Evolutionary conservation across 176 grass and related monocot species (phyloP).

Genomic region (Carex pumila): DNA sequence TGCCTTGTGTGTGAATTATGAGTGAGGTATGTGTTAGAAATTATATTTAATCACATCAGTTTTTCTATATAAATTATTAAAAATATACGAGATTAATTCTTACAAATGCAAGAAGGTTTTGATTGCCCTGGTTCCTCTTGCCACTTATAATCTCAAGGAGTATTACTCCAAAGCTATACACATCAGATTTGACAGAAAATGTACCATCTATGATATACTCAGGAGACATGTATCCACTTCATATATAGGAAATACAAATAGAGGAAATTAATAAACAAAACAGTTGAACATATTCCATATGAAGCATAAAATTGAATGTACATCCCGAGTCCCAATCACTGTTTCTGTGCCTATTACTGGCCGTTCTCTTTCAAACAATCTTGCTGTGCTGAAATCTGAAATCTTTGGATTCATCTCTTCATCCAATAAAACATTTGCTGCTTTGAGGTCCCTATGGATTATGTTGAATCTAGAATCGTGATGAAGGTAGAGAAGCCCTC

Average conservation of each 20-base stretch:
- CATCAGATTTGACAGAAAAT: slow-evolving; percentile 53
- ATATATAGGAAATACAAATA: not conserved
- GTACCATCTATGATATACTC: slow-evolving; percentile 18
- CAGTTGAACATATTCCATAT: not conserved
- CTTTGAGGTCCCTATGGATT: slow-evolving; percentile 57
- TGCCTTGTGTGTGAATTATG: not conserved
- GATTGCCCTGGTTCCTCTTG: slow-evolving; percentile 20
- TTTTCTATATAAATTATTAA: not conserved
- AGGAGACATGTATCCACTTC: slow-evolving; percentile 22
- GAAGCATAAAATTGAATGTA: not conserved
- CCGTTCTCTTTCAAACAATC: slow-evolving; percentile 13
- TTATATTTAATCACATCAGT: not conserved
- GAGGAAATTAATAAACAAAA: not conserved
- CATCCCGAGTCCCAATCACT: slow-evolving; percentile 42
- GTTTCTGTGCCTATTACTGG: slow-evolving; percentile 23
- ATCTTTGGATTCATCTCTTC: slow-evolving; percentile 58
- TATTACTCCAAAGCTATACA: slow-evolving; percentile 54
- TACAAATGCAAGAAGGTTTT: slow-evolving; percentile 49
- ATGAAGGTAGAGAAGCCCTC: slow-evolving; percentile 27
- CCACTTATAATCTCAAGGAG: slow-evolving; percentile 40
- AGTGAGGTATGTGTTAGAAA: not conserved
- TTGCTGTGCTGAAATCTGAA: slow-evolving; percentile 62
- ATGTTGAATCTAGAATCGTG: slow-evolving; percentile 53
- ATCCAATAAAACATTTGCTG: slow-evolving; percentile 50
- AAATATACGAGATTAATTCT: slow-evolving; percentile 2